Conservation (phyloP, 2,329 filamentous ascomycete genomes). For the Macrophomina phaseolina region DNA sequence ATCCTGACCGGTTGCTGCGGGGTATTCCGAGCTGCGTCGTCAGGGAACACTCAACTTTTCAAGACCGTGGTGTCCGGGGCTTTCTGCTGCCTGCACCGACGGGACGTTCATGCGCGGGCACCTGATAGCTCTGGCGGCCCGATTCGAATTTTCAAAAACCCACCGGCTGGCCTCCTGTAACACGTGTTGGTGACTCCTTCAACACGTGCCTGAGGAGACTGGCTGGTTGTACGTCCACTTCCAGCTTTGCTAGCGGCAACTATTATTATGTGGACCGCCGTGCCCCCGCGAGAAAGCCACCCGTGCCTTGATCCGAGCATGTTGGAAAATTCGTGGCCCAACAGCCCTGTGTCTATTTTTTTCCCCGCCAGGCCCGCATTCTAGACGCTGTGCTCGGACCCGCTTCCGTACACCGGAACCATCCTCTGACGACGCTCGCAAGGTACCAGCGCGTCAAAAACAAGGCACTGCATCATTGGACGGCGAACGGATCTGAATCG, state of each 20-base stretch:
- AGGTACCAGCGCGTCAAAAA: not conserved
- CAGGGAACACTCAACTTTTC: not conserved
- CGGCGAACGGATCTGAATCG: slow-evolving; percentile 9
- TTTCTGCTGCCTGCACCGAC: slow-evolving; percentile 16
- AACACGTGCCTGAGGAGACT: slow-evolving; percentile 11
- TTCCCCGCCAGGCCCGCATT: not conserved
- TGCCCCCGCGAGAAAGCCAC: not conserved
- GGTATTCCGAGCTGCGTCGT: not conserved
- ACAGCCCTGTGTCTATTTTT: slow-evolving; percentile 11
- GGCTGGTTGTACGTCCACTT: slow-evolving; percentile 4
- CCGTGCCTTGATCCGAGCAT: not conserved
- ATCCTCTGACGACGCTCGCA: slow-evolving; percentile 11
- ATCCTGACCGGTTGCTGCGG: slow-evolving; percentile 22
- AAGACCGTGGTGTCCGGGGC: slow-evolving; percentile 10
- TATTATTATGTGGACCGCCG: not conserved
- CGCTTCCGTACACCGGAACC: slow-evolving; percentile 1
- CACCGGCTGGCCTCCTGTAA: not conserved
- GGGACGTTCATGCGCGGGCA: slow-evolving; percentile 1
- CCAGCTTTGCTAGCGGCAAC: slow-evolving; percentile 8
- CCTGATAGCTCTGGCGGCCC: slow-evolving; percentile 4
- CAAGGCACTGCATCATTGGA: not conserved
- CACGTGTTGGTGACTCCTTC: slow-evolving; percentile 12
- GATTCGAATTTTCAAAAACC: slow-evolving; percentile 14
- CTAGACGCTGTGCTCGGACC: slow-evolving; percentile 19
- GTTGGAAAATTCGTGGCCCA: not conserved